Evolutionary conservation across 495 filamentous ascomycete species (phyloP), one percentile per base, ranked within the genome.

Genomic region (Patellaria atrata): DNA sequence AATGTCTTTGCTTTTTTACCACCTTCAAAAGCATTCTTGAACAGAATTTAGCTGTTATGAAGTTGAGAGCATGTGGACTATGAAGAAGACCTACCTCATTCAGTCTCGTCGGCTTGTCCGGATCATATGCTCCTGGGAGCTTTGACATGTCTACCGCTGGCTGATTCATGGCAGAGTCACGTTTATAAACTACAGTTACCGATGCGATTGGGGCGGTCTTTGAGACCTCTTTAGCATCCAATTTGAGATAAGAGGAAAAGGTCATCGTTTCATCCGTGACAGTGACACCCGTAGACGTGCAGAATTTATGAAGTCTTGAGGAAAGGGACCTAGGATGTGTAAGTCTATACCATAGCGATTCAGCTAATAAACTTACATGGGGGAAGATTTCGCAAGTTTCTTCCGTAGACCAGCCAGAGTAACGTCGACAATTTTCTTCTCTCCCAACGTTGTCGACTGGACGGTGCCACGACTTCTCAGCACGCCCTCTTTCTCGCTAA

Each of bases 231-330:
- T 7, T 15, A 30, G 27, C 5, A 5, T 30, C 27, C 13, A 30
- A 14, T 15, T 8, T 15, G 5, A 30, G 27, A 30, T 30, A 30
- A 8, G 12, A 11, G 5, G 17, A 15, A 13, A 30, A 30, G 17
- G 12, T 30, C 6, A 30, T 8, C 8, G 8, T 30, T 15, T 30
- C 27, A 15, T 30, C 27, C 17, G 12, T 15, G 12, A 30, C 27
- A 14, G 27, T 30, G 6, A 15, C 17, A 8, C 27, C 27, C 5
- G 27, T 12, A 12, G 5, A 12, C 5, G 27, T 30, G 12, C 27
- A 30, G 27, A 30, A 30, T 14, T 13, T 30, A 30, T 30, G 27
- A 6, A 30, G n/a, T 11, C 13, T 30, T 15, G 27, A 30, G 13
- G 17, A 30, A 15, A 15, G 17, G 12, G 27, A 30, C 27, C 12